Evolutionary conservation across 805 yeast genomes (phyloP).

Genomic region (Danielozyma ontarioensis): DNA sequence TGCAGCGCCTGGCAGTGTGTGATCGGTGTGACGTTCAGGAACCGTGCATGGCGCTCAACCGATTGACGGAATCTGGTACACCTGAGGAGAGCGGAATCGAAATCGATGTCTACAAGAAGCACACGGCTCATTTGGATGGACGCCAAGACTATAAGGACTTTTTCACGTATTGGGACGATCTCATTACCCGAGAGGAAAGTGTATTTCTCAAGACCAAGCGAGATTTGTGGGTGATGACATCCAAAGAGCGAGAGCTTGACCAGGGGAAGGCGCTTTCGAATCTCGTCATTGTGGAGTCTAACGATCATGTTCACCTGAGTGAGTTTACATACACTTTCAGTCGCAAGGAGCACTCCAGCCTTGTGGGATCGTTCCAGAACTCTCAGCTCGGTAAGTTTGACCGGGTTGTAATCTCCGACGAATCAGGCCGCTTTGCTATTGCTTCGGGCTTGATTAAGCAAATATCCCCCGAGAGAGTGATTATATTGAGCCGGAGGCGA

Average conservation of each 20-base stretch:
- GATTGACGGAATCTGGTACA: slow-evolving; percentile 54
- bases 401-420: slow-evolving; percentile 72
- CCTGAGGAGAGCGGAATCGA: slow-evolving; percentile 51
- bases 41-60: slow-evolving; percentile 63
- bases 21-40: slow-evolving; percentile 53
- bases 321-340: slow-evolving; percentile 46
- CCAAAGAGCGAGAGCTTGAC: slow-evolving; percentile 52
- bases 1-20: slow-evolving; percentile 49
- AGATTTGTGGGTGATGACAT: slow-evolving; percentile 65
- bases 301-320: slow-evolving; percentile 15
- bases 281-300: slow-evolving; percentile 34
- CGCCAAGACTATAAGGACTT: slow-evolving; percentile 44
- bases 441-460: slow-evolving; percentile 54
- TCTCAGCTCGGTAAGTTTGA: slow-evolving; percentile 58
- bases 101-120: slow-evolving; percentile 38
- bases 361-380: slow-evolving; percentile 13
- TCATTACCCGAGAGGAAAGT: slow-evolving; percentile 71
- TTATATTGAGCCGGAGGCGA: slow-evolving; percentile 50
- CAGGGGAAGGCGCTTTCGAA: slow-evolving; percentile 57
- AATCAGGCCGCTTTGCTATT: slow-evolving; percentile 68
- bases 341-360: slow-evolving; percentile 18
- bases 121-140: slow-evolving; percentile 47
- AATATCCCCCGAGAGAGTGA: slow-evolving; percentile 39
- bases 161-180: slow-evolving; percentile 66
- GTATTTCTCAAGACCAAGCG: slow-evolving; percentile 45